Evolutionary conservation across 2,329 filamentous ascomycete genomes (phyloP).

Genomic region (Westerdykella sp.): DNA sequence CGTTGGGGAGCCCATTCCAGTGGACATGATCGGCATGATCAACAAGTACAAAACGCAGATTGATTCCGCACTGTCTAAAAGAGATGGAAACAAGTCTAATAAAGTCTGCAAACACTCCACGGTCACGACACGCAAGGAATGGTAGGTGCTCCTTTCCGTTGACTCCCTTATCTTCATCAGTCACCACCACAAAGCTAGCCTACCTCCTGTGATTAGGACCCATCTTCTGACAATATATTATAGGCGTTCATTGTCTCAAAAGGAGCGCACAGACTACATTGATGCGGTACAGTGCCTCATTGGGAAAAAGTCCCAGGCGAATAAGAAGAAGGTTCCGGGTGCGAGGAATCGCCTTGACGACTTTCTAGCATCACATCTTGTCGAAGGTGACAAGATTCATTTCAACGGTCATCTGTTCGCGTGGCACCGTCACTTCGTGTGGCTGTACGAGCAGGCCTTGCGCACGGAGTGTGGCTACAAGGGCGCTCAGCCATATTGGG

Average conservation of each 20-base stretch:
- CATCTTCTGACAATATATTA: neutral
- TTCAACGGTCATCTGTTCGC: conserved; percentile 9
- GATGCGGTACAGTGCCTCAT: conserved; percentile 14
- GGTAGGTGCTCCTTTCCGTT: conserved; percentile 17
- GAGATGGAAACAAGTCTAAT: neutral
- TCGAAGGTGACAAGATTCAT: conserved; percentile 10
- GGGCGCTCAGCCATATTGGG: conserved; percentile 44
- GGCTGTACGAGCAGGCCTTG: conserved; percentile 39
- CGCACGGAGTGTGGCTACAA: conserved; percentile 40
- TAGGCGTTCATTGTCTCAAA: conserved; percentile 5
- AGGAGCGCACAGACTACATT: conserved; percentile 12
- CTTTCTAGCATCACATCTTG: conserved; percentile 13
- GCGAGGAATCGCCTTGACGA: conserved; percentile 12
- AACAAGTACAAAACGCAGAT: conserved; percentile 1
- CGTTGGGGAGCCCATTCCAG: neutral
- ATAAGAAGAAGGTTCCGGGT: conserved; percentile 5
- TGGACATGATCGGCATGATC: conserved; percentile 1
- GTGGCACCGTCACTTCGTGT: conserved; percentile 40
- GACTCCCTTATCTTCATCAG: neutral
- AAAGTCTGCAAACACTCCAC: conserved; percentile 29
- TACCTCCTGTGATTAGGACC: neutral
- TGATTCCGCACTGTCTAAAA: conserved; percentile 1
- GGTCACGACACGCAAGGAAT: conserved; percentile 35
- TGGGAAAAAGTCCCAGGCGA: conserved; percentile 4
- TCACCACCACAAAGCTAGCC: neutral